phyloP scores from a whole-genome alignment of 2,329 filamentous ascomycete species.

The Aspergillus calidoustus region DNA sequence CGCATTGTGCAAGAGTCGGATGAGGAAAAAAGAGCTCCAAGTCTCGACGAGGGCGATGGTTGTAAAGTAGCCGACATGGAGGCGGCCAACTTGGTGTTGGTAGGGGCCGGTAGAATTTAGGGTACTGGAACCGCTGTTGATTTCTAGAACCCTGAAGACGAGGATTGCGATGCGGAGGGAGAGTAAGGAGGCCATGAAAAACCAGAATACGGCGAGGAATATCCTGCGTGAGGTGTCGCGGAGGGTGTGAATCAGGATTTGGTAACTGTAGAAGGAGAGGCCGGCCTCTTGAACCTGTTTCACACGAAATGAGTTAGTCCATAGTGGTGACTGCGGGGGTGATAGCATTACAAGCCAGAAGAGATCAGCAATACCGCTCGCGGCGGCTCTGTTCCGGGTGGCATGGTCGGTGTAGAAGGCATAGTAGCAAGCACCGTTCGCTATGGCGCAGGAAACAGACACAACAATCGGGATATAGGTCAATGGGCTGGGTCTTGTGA shows the following conservation, averaged over 20 bases:
- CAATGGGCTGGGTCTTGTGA: conserved; percentile 10
- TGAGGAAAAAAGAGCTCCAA: conserved; percentile 16
- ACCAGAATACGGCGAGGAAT: conserved; percentile 12
- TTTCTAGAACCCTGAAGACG: conserved; percentile 2
- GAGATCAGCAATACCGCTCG: conserved; percentile 15
- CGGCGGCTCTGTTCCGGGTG: conserved; percentile 2
- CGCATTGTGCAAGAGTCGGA: conserved; percentile 10
- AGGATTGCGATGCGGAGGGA: conserved; percentile 9
- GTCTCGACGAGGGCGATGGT: conserved; percentile 16
- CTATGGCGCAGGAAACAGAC: conserved; percentile 13
- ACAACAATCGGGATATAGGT: conserved; percentile 12
- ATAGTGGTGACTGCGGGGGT: background rate
- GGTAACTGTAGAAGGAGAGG: conserved; percentile 19
- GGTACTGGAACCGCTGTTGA: background rate
- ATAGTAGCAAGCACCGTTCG: conserved; percentile 15
- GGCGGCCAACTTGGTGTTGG: conserved; percentile 8
- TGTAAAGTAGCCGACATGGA: conserved; percentile 18
- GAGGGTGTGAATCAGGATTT: conserved; percentile 14
- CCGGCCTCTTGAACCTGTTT: conserved; percentile 16
- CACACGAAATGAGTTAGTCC: background rate
- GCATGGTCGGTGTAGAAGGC: conserved; percentile 17
- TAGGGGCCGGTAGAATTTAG: conserved; percentile 4
- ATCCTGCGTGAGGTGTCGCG: conserved; percentile 1
- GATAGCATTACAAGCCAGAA: conserved; percentile 13
- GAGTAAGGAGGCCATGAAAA: background rate